Conservation (phyloP, 2,329 filamentous ascomycete genomes). For the Huntiella savannae region DNA sequence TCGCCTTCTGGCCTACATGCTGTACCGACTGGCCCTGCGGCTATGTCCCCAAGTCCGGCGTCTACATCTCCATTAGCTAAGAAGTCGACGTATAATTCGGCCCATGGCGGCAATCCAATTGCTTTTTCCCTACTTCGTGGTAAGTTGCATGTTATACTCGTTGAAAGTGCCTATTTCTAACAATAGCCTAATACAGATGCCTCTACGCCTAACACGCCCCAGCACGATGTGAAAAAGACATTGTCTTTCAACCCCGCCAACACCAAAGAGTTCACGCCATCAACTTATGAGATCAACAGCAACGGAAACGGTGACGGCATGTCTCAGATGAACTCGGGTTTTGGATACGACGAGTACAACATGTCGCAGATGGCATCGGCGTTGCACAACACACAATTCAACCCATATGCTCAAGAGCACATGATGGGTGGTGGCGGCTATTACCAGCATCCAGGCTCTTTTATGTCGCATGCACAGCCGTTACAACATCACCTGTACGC, state of each 20-base stretch:
- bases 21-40: conserved; percentile 4
- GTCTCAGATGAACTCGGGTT: conserved; percentile 9
- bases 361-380: conserved; percentile 35
- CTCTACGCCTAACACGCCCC: conserved; percentile 8
- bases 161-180: not conserved
- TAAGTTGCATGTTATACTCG: not conserved
- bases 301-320: conserved; percentile 1
- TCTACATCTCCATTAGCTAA: conserved; percentile 24
- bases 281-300: conserved; percentile 7
- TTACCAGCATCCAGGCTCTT: conserved; percentile 40
- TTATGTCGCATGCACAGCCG: conserved; percentile 37
- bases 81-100: conserved; percentile 60
- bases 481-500: conserved; percentile 88
- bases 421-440: conserved; percentile 40
- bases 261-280: conserved; percentile 40
- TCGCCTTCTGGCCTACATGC: conserved; percentile 10
- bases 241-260: conserved; percentile 35
- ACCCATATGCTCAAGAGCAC: conserved; percentile 66
- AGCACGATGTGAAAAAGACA: conserved; percentile 13
- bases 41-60: conserved; percentile 6
- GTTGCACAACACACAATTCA: conserved; percentile 34
- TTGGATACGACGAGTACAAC: conserved; percentile 42
- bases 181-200: conserved; percentile 12
- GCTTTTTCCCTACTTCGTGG: conserved; percentile 58
- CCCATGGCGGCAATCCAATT: conserved; percentile 69